Evolutionary conservation across 2,329 filamentous ascomycete species (phyloP).

Genomic region (Xylaria sp.): DNA sequence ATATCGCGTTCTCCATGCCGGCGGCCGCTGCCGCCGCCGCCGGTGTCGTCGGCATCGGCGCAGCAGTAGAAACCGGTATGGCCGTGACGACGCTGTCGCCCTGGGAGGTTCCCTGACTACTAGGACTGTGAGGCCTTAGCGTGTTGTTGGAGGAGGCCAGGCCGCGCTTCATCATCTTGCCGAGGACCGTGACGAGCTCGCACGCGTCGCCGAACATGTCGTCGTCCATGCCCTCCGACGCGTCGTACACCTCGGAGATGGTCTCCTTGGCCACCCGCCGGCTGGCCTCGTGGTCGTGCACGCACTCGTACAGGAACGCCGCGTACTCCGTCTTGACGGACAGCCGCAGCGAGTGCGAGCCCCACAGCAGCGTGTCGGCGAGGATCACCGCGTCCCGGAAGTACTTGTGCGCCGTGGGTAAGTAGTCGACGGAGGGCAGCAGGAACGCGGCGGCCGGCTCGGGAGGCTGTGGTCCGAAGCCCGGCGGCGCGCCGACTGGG

Average conservation of each 20-base stretch:
- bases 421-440: constrained; percentile 77
- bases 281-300: constrained; percentile 77
- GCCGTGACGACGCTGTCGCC: constrained; percentile 23
- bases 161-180: constrained; percentile 85
- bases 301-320: constrained; percentile 91
- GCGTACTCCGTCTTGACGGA: constrained; percentile 91
- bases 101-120: constrained; percentile 22
- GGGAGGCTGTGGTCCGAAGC: constrained; percentile 47
- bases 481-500: constrained; percentile 59
- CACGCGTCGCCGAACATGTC: constrained; percentile 93
- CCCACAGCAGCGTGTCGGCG: constrained; percentile 76
- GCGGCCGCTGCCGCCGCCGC: no score
- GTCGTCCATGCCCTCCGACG: constrained; percentile 89
- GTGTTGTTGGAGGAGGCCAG: constrained; percentile 42
- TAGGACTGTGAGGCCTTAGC: constrained; percentile 18
- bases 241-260: constrained; percentile 88
- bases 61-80: constrained; percentile 16
- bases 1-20: constrained; percentile 31
- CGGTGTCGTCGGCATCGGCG: neutral
- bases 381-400: constrained; percentile 78
- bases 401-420: constrained; percentile 77
- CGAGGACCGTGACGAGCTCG: constrained; percentile 81
- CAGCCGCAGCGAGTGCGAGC: constrained; percentile 85
- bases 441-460: constrained; percentile 71
- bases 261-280: constrained; percentile 78